Base-by-base conservation (phyloP, 495 filamentous ascomycete species). In the Aspergillus avenaceus region DNA sequence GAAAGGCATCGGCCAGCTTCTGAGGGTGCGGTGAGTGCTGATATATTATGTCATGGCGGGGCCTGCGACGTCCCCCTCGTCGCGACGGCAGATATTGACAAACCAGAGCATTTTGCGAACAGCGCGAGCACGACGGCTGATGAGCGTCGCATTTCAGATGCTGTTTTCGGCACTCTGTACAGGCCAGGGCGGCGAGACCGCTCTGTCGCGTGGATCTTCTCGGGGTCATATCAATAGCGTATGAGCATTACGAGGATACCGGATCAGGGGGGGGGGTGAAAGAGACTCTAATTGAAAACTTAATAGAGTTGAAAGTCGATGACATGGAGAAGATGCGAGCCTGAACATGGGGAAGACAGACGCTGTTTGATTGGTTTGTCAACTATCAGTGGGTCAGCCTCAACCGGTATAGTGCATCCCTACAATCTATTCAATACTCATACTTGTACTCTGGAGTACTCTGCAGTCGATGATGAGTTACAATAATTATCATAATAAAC, bases 131-230 rank as follows among this genome's bases (percentile, higher is more conserved):
- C 8, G 64, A 59, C 6, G 69, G 69, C 24, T 54, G 65, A 12
- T 54, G 56, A 4, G 62, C 69, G 16, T 74, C 69, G 38, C 70
- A 74, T 58, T 72, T 72, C 14, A 74, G 52, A 52, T 74, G 70
- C 22, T 74, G 69, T 43, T 71, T 71, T 14, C 70, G 61, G 58
- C 70, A 74, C 41, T 69, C 69, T 2, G 65, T 71, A 36, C 70
- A 74, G n/a, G 70, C 70, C 8, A 74, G 55, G 4, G 69, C 22
- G 29, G 49, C 37, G 7, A 42, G 47, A 8, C 47, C 47, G 18
- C 26, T 49, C 5, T 41, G 23, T 19, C 28, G 24, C 11, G 36
- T 49, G 32, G 37, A 42, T 31, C 47, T 12, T 8, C 25, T 40
- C 5, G 47, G 47, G 25, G 47, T 27, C 47, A 79, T 77, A 3